phyloP scores from a whole-genome alignment of 2,329 filamentous ascomycete genomes.

The Chaetomium globosum region DNA sequence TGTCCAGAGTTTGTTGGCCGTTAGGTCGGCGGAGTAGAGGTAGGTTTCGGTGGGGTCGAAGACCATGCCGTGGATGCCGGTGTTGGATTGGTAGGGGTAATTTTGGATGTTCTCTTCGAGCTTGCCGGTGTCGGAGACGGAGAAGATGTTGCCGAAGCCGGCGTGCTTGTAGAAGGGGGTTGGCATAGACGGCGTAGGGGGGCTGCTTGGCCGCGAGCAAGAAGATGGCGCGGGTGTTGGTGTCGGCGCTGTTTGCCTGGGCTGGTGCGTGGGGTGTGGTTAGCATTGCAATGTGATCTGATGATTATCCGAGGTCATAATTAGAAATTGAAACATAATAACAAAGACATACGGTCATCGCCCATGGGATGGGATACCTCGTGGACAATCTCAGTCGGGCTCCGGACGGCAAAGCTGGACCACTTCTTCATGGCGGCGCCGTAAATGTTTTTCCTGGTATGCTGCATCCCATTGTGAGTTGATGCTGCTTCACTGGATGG shows the following conservation, averaged over 20 bases:
- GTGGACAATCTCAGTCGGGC: slow-evolving; percentile 74
- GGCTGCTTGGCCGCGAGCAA: slow-evolving; percentile 75
- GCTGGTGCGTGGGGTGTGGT: slow-evolving; percentile 49
- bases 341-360: slow-evolving; percentile 66
- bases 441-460: slow-evolving; percentile 81
- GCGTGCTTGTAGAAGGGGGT: slow-evolving; percentile 89
- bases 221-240: slow-evolving; percentile 88
- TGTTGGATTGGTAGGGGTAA: slow-evolving; percentile 69
- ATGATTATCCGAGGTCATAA: background rate
- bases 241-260: slow-evolving; percentile 66
- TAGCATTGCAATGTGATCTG: background rate
- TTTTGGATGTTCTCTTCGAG: slow-evolving; percentile 69
- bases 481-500: background rate
- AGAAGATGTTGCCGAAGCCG: slow-evolving; percentile 77
- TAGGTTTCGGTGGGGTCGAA: slow-evolving; percentile 74
- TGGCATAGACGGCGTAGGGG: slow-evolving; percentile 82
- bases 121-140: slow-evolving; percentile 58
- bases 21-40: slow-evolving; percentile 78
- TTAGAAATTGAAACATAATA: background rate
- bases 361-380: slow-evolving; percentile 73
- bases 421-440: slow-evolving; percentile 93
- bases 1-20: slow-evolving; percentile 80
- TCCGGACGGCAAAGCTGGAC: slow-evolving; percentile 77
- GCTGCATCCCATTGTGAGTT: slow-evolving; percentile 52
- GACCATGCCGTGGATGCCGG: slow-evolving; percentile 80